Evolutionary conservation across 495 filamentous ascomycete genomes (phyloP).

Genomic region (Trichoderma erinaceum): DNA sequence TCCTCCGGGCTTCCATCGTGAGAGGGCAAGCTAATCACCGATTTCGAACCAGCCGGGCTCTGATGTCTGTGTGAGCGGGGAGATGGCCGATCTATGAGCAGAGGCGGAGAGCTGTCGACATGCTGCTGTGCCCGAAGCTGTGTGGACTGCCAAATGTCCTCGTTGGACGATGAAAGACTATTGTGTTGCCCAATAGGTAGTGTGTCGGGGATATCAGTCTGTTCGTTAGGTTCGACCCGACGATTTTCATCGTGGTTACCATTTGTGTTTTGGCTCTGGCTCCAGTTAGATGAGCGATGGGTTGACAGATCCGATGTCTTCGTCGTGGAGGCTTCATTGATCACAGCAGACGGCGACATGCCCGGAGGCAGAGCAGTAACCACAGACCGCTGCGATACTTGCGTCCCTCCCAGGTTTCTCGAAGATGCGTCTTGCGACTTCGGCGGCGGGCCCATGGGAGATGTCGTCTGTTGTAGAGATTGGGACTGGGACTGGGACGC

Average conservation of each 20-base stretch:
- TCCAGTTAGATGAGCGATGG: slow-evolving; percentile 44
- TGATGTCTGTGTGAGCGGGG: slow-evolving; percentile 29
- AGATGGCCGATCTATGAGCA: not conserved
- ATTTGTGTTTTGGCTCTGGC: slow-evolving; percentile 57
- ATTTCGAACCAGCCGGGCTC: not conserved
- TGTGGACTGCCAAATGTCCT: slow-evolving; percentile 43
- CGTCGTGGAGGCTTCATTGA: slow-evolving; percentile 85
- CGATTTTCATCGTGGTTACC: slow-evolving; percentile 49
- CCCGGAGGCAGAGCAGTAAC: slow-evolving; percentile 70
- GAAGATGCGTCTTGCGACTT: slow-evolving; percentile 19
- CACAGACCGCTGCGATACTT: slow-evolving; percentile 60
- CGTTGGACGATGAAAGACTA: slow-evolving; percentile 35
- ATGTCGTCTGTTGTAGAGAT: slow-evolving; percentile 4
- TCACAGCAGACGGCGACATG: slow-evolving; percentile 66
- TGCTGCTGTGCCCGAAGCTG: slow-evolving; percentile 42
- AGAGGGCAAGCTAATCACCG: slow-evolving; percentile 30
- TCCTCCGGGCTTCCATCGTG: slow-evolving; percentile 18
- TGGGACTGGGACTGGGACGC: not conserved
- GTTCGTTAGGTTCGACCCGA: slow-evolving; percentile 18
- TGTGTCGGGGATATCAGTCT: slow-evolving; percentile 24
- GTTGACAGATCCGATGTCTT: slow-evolving; percentile 70
- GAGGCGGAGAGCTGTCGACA: slow-evolving; percentile 23
- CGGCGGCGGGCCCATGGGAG: slow-evolving; percentile 31
- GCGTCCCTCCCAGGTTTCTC: slow-evolving; percentile 30
- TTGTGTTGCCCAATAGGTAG: slow-evolving; percentile 7